Evolutionary conservation across 2,329 filamentous ascomycete species (phyloP), one percentile per base, ranked within the genome.

Genomic region (Gliomastix tumulicola): DNA sequence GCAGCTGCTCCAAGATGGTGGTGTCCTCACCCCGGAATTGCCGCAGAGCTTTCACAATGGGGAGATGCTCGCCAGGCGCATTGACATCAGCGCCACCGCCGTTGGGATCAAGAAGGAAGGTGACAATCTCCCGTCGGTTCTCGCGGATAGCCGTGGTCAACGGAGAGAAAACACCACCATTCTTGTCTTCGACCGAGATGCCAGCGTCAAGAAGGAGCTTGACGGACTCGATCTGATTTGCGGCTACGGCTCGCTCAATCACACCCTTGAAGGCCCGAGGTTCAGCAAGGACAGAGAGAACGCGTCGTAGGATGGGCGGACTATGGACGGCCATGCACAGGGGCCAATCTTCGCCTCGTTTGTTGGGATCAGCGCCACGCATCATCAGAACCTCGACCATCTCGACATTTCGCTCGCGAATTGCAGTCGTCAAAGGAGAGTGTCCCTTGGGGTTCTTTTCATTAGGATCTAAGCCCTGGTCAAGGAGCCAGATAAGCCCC

Each of bases 121-220:
- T 55, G 28, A 82, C 76, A 38, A 84, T 82, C 1, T 73, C 69
- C 31, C 69, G 73, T 45, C 69, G 68, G 19, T 74, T 63, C 54
- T 84, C 80, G 11, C 79, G 76, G 38, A 84, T 75, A 8, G 78
- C 77, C 0, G 77, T 81, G 1, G 79, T 84, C 5, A 84, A 66
- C 0, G 79, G 76, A 1, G 77, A 82, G 61, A 85, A 86, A 34
- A 84, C 81, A 36, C 82, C 82, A 16, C 79, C 80, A 49, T 82
- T 84, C 59, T 79, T 80, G 58, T 83, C 82, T 53, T 84, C 80
- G 37, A 84, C 77, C 28, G 69, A 79, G 15, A 84, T 74, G 12
- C 81, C 81, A 0, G 79, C 76, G 13, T 63, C 66, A 13, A 84
- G 63, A 22, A 84, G 68, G 32, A 83, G 58, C 57, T 82, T 82